A percentile compares a stretch with the other conserved stretches of the same genome.
phyloP scores from a whole-genome alignment of 768 basidiomycete species.

The Gymnopilus junonius region DNA sequence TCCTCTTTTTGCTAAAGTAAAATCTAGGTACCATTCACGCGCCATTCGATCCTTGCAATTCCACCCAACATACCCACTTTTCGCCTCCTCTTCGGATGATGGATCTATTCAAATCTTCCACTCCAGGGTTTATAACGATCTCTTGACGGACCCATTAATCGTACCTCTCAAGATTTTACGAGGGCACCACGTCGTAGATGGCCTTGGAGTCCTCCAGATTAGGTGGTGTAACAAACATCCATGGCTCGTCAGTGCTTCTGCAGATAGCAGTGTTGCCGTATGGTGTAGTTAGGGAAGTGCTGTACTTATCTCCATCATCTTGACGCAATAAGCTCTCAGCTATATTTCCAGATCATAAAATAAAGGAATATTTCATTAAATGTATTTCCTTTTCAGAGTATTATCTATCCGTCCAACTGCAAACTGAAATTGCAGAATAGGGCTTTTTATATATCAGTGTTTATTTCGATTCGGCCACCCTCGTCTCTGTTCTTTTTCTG shows the following conservation, averaged over 20 bases:
- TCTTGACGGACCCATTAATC: conserved; percentile 96
- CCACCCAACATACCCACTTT: conserved; percentile 93
- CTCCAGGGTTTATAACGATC: conserved; percentile 89
- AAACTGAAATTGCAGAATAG: neutral
- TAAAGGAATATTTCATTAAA: neutral
- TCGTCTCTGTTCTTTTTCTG: neutral
- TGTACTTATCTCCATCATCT: neutral
- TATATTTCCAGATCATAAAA: neutral
- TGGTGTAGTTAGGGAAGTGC: conserved; percentile 72
- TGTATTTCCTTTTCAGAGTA: neutral
- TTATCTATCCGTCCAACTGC: neutral
- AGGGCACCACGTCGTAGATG: conserved; percentile 86
- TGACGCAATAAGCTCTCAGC: conserved; percentile 1
- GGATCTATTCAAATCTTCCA: conserved; percentile 98
- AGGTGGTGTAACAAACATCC: conserved; percentile 90
- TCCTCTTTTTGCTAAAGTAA: conserved; percentile 7
- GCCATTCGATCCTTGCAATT: conserved; percentile 94
- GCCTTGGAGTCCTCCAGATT: conserved; percentile 89
- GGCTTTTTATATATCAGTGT: neutral
- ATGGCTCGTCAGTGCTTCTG: conserved; percentile 92
- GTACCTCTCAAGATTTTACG: conserved; percentile 96
- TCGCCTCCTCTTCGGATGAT: conserved; percentile 96
- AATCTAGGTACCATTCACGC: conserved; percentile 83
- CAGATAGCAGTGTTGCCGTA: conserved; percentile 85
- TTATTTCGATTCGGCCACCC: neutral